phyloP scores from a whole-genome alignment of 225 moss, liverwort and hornwort species.

The Rhytidiadelphus loreus region DNA sequence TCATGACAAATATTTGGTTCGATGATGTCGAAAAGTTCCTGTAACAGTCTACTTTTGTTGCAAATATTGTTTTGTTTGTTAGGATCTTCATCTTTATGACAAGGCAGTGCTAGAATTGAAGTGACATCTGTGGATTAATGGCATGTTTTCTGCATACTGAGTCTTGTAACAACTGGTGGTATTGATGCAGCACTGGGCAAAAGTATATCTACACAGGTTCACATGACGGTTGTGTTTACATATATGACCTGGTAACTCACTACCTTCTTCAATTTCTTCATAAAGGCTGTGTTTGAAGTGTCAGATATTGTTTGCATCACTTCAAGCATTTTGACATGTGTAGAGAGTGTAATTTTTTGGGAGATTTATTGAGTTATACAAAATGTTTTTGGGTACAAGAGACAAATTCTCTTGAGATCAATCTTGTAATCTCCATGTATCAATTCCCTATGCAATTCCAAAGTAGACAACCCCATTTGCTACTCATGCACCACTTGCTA shows the following conservation, averaged over 20 bases:
- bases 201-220: constrained; percentile 93
- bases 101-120: neutral
- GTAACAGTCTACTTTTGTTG: neutral
- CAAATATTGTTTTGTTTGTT: neutral
- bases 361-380: neutral
- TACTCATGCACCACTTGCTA: neutral
- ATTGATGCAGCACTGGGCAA: constrained; percentile 72
- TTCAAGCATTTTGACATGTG: neutral
- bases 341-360: neutral
- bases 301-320: neutral
- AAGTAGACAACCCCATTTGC: neutral
- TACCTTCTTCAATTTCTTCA: neutral
- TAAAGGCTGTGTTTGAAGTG: neutral
- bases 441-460: neutral
- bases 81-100: neutral
- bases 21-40: neutral
- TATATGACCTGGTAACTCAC: constrained; percentile 64
- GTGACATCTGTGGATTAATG: neutral
- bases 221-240: constrained; percentile 68
- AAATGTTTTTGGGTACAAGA: neutral
- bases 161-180: neutral
- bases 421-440: neutral
- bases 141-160: neutral
- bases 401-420: no score
- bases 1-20: neutral